Conservation (phyloP, 2,329 filamentous ascomycete genomes). For the Diaporthe sp. region DNA sequence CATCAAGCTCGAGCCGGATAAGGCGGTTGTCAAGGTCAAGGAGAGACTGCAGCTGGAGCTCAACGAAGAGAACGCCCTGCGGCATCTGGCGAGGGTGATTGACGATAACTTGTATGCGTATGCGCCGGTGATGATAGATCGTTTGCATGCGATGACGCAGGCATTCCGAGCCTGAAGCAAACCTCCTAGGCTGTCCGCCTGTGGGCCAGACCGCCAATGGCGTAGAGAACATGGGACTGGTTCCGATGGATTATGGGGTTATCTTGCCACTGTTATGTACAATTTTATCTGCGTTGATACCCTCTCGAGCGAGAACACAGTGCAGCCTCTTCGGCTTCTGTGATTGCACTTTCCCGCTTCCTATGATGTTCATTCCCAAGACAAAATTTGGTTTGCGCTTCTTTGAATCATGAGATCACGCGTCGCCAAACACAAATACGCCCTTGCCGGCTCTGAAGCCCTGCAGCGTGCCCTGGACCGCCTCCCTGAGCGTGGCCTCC, state of each 20-base stretch:
- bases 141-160: conserved; percentile 93
- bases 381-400: not conserved
- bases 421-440: conserved; percentile 84
- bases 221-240: not conserved
- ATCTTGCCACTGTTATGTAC: conserved; percentile 19
- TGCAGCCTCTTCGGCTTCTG: not conserved
- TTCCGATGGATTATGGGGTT: not conserved
- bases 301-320: not conserved
- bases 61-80: conserved; percentile 91
- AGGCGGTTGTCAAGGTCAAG: conserved; percentile 93
- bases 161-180: conserved; percentile 79
- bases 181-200: not conserved
- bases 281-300: conserved; percentile 26
- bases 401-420: conserved; percentile 52
- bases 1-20: conserved; percentile 91
- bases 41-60: conserved; percentile 94
- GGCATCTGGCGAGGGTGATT: conserved; percentile 89
- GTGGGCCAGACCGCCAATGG: not conserved
- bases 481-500: conserved; percentile 75
- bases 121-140: conserved; percentile 94
- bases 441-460: conserved; percentile 92
- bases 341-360: not conserved
- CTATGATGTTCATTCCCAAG: not conserved
- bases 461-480: conserved; percentile 85
- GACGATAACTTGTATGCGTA: conserved; percentile 91